Evolutionary conservation across 345 rosid genomes (phyloP).

Genomic region (Cardiospermum halicacabum): DNA sequence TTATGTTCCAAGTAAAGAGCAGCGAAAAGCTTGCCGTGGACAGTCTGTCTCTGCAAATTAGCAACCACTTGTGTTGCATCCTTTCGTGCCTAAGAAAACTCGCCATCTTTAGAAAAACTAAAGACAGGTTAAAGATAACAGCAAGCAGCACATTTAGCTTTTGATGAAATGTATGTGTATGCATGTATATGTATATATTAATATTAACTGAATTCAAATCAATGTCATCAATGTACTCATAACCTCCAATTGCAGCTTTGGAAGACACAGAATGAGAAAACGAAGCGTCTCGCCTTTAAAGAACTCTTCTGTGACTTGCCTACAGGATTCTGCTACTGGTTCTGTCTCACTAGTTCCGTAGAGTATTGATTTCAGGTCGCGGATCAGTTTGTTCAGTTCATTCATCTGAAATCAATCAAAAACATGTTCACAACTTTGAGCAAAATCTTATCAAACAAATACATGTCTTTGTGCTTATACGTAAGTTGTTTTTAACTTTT

Average conservation of each 20-base stretch:
- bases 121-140: neutral
- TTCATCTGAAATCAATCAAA: conserved; percentile 32
- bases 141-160: neutral
- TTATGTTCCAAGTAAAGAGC: conserved; percentile 38
- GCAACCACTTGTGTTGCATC: conserved; percentile 47
- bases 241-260: conserved; percentile 50
- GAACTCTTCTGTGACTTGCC: conserved; percentile 50
- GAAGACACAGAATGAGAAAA: conserved; percentile 43
- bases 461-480: too few relatives aligned
- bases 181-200: too few relatives aligned
- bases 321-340: conserved; percentile 49
- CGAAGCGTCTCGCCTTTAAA: conserved; percentile 48
- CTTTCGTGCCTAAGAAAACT: conserved; percentile 33
- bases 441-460: too few relatives aligned
- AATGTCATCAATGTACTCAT: neutral
- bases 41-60: conserved; percentile 47
- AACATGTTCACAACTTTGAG: neutral
- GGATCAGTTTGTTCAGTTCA: conserved; percentile 34
- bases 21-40: conserved; percentile 29
- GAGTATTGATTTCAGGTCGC: conserved; percentile 47
- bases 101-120: conserved; percentile 4
- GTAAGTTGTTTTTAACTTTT: too few relatives aligned
- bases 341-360: conserved; percentile 53
- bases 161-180: too few relatives aligned
- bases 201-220: too few relatives aligned